Conservation (phyloP, 306 rosid genomes). For the Fragaria nilgerrensis region DNA sequence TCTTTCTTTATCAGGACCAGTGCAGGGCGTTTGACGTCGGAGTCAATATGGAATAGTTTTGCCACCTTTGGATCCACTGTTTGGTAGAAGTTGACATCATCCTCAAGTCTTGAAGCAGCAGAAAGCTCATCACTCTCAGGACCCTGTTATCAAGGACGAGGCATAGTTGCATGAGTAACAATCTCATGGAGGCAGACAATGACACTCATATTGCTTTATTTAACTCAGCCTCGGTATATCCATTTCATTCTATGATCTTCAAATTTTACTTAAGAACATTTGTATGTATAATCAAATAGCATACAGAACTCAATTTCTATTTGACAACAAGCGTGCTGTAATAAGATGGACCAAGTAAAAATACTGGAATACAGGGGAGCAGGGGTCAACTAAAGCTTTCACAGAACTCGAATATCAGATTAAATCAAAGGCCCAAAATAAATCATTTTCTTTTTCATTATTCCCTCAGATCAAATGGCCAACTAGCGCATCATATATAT, state of each 20-base stretch:
- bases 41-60: slow-evolving; percentile 78
- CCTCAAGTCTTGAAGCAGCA: slow-evolving; percentile 89
- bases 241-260: neutral
- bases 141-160: slow-evolving; percentile 52
- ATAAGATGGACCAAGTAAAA: neutral
- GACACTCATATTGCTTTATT: neutral
- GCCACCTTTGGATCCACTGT: slow-evolving; percentile 85
- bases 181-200: neutral
- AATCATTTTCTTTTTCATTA: neutral
- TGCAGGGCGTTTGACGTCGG: slow-evolving; percentile 82
- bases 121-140: slow-evolving; percentile 89
- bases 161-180: slow-evolving; percentile 1
- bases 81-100: slow-evolving; percentile 89
- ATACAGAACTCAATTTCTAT: neutral
- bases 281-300: neutral
- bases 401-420: neutral
- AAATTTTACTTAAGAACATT: neutral
- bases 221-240: neutral
- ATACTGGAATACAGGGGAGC: neutral
- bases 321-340: neutral
- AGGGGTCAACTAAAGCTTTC: neutral
- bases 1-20: slow-evolving; percentile 82
- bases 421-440: neutral
- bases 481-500: neutral
- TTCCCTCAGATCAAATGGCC: neutral